A percentile compares a stretch with the other conserved stretches of the same genome.
phyloP scores from a whole-genome alignment of 805 yeast species.

The Kazachstania kunashirensis region DNA sequence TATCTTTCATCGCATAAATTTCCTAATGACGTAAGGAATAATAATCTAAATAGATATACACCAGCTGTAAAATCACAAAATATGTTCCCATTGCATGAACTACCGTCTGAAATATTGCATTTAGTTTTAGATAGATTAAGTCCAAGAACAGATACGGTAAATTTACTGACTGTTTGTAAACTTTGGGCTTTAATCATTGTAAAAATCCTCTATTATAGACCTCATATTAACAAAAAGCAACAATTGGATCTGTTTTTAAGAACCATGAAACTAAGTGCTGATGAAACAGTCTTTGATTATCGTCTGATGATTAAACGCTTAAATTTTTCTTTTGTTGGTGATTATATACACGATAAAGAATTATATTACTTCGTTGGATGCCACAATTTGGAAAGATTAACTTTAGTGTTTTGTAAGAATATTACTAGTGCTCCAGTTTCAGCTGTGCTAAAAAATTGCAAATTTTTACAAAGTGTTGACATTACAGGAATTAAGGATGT shows the following conservation, averaged over 20 bases:
- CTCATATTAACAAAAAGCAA: constrained; percentile 55
- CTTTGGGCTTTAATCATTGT: constrained; percentile 71
- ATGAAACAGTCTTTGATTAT: constrained; percentile 53
- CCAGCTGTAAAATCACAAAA: neutral
- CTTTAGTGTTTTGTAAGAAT: constrained; percentile 69
- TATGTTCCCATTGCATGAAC: constrained; percentile 23
- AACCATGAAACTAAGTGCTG: constrained; percentile 21
- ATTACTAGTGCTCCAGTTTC: constrained; percentile 55
- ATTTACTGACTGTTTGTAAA: constrained; percentile 63
- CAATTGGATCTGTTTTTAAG: constrained; percentile 34
- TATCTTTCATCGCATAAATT: neutral
- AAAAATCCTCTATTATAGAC: constrained; percentile 82
- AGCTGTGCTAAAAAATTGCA: constrained; percentile 52
- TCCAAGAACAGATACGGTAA: constrained; percentile 49
- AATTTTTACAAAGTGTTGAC: constrained; percentile 73
- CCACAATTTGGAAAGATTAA: constrained; percentile 70
- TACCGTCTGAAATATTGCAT: constrained; percentile 51
- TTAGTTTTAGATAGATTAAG: constrained; percentile 57
- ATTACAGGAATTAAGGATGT: constrained; percentile 66
- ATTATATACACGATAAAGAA: constrained; percentile 53
- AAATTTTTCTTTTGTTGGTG: constrained; percentile 68
- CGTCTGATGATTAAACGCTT: constrained; percentile 64
- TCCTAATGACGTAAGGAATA: neutral
- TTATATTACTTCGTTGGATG: constrained; percentile 57
- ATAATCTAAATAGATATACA: neutral